phyloP scores from a whole-genome alignment of 768 basidiomycete genomes.

The Termitomyces sp. region DNA sequence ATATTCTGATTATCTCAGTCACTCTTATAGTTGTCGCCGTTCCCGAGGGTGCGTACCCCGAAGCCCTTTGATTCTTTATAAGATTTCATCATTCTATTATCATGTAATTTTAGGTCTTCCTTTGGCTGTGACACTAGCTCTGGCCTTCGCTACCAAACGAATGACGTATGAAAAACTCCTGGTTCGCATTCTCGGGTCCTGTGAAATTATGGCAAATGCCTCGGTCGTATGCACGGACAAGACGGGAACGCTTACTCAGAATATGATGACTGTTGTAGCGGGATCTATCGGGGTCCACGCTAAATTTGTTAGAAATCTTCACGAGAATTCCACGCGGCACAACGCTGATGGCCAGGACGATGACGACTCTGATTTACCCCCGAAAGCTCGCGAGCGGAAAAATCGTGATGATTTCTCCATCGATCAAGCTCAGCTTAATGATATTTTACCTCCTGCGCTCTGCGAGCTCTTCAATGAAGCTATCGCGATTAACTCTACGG shows the following conservation, averaged over 20 bases:
- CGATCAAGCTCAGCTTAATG: constrained; percentile 70
- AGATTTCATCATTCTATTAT: constrained; percentile 2
- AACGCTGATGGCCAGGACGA: constrained; percentile 60
- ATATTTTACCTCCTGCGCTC: constrained; percentile 56
- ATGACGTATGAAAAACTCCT: constrained; percentile 96
- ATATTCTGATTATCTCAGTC: constrained; percentile 92
- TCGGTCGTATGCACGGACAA: constrained; percentile 96
- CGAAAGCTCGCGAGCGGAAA: constrained; percentile 31
- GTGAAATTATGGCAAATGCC: constrained; percentile 98
- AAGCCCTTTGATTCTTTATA: background rate
- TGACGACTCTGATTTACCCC: constrained; percentile 25
- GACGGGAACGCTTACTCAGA: constrained; percentile 95
- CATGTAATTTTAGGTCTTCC: constrained; percentile 71
- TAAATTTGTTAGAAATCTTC: constrained; percentile 83
- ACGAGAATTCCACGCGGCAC: constrained; percentile 65
- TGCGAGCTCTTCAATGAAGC: constrained; percentile 74
- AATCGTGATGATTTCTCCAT: constrained; percentile 78
- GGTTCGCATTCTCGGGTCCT: constrained; percentile 93
- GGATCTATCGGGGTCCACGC: constrained; percentile 92
- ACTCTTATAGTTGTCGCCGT: constrained; percentile 61
- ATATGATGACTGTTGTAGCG: constrained; percentile 94
- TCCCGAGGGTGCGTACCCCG: constrained; percentile 37
- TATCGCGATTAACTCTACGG: constrained; percentile 90
- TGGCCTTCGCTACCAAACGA: constrained; percentile 97
- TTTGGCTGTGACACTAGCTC: constrained; percentile 91